Percentiles rank a stretch among this genome's conserved stretches.
phyloP scores from a whole-genome alignment of 345 rosid genomes.

The Eucalyptus pumila region DNA sequence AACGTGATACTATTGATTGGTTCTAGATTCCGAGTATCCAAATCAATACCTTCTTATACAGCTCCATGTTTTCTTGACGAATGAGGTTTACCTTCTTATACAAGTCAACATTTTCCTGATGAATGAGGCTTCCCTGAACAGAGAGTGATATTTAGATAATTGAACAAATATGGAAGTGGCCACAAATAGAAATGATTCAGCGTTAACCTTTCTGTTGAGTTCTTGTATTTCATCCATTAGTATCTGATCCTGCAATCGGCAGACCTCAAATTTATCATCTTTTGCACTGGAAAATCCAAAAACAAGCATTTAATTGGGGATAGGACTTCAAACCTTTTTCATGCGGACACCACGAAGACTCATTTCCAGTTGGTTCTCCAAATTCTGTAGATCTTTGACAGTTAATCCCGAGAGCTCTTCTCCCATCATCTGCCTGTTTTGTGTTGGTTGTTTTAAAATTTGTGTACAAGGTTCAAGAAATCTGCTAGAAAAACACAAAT shows the following conservation, averaged over 20 bases:
- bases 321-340: constrained; percentile 40
- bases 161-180: not conserved
- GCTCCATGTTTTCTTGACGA: constrained; percentile 32
- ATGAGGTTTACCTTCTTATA: constrained; percentile 60
- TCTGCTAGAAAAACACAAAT: not conserved
- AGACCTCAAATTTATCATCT: not conserved
- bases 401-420: constrained; percentile 59
- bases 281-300: not conserved
- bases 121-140: constrained; percentile 50
- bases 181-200: not conserved
- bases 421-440: constrained; percentile 70
- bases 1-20: not conserved
- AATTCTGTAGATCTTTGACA: constrained; percentile 37
- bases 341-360: constrained; percentile 49
- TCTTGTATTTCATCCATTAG: constrained; percentile 59
- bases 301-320: not conserved
- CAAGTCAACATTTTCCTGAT: constrained; percentile 56
- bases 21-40: not conserved
- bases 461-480: not conserved
- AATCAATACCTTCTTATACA: constrained; percentile 20
- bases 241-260: constrained; percentile 38
- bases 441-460: not conserved
- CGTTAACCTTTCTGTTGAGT: constrained; percentile 35
- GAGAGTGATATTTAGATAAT: constrained; percentile 28
- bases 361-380: constrained; percentile 48